Percentiles rank a stretch among this genome's conserved stretches.
Evolutionary conservation across 805 yeast species (phyloP).

Genomic region (Candida tibetensis): DNA sequence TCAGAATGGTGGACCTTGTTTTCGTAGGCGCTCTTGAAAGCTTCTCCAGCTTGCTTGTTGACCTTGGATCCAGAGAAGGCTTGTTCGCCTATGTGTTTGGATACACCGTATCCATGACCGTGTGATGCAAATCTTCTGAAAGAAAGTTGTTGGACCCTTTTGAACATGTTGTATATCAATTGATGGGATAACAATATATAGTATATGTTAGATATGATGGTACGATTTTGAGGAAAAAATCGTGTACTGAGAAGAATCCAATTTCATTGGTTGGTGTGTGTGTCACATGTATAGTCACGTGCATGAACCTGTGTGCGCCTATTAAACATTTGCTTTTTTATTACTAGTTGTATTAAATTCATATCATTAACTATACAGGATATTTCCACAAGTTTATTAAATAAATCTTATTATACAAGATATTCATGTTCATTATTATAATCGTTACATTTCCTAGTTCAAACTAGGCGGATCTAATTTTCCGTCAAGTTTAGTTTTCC

Average conservation of each 20-base stretch:
- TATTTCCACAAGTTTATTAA: too few relatives aligned
- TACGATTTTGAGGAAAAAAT: slow-evolving; percentile 4
- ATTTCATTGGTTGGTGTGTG: slow-evolving; percentile 4
- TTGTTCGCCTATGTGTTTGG: slow-evolving; percentile 39
- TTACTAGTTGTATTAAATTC: too few relatives aligned
- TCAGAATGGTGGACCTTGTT: slow-evolving; percentile 78
- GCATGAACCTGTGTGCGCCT: too few relatives aligned
- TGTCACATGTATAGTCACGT: too few relatives aligned
- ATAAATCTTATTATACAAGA: too few relatives aligned
- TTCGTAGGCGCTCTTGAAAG: slow-evolving; percentile 56
- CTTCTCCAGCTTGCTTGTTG: slow-evolving; percentile 67
- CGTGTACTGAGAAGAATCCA: slow-evolving; percentile 5
- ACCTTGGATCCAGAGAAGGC: slow-evolving; percentile 36
- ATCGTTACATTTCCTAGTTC: too few relatives aligned
- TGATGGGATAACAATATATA: too few relatives aligned
- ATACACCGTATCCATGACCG: slow-evolving; percentile 40
- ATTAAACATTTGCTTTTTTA: too few relatives aligned
- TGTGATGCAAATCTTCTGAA: slow-evolving; percentile 41
- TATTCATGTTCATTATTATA: too few relatives aligned
- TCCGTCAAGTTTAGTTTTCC: too few relatives aligned
- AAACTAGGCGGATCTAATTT: too few relatives aligned
- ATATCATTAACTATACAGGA: too few relatives aligned
- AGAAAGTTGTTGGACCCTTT: slow-evolving; percentile 33
- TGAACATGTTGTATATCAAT: slow-evolving; percentile 28
- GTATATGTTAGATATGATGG: slow-evolving; percentile 5